Conservation (phyloP, 257 asterid species). For the Fraxinus excelsior region DNA sequence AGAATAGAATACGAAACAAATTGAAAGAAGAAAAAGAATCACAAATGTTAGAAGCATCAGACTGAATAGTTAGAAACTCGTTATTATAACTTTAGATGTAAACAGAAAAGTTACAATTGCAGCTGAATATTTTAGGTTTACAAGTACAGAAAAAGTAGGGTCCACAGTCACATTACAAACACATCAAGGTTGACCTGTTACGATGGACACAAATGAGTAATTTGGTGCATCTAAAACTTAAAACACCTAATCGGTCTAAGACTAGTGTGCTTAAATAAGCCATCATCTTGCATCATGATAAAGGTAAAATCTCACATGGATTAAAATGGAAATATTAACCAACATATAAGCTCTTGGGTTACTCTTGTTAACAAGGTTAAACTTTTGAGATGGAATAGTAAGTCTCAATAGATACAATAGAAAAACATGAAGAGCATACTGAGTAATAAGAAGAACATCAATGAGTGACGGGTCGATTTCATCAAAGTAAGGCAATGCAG, state of each 20-base stretch:
- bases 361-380: not conserved
- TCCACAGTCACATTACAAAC: not conserved
- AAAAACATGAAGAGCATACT: conserved; percentile 46
- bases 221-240: too few species aligned
- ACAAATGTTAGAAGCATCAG: conserved; percentile 9
- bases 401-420: not conserved
- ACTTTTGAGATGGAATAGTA: not conserved
- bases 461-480: conserved; percentile 87
- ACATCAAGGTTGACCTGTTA: not conserved
- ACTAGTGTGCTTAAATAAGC: not conserved
- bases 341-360: not conserved
- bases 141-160: not conserved
- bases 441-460: conserved; percentile 93
- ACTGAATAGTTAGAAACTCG: not conserved
- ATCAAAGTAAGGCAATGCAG: conserved; percentile 97
- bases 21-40: conserved; percentile 6
- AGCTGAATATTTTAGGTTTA: not conserved
- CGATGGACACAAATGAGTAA: not conserved
- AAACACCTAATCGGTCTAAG: not conserved
- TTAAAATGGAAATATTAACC: not conserved
- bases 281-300: not conserved
- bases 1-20: conserved; percentile 6
- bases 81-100: not conserved
- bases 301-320: not conserved
- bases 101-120: not conserved